Base-by-base conservation (phyloP, 129 eudicot genomes). In the Chrysanthemum makinoi region DNA sequence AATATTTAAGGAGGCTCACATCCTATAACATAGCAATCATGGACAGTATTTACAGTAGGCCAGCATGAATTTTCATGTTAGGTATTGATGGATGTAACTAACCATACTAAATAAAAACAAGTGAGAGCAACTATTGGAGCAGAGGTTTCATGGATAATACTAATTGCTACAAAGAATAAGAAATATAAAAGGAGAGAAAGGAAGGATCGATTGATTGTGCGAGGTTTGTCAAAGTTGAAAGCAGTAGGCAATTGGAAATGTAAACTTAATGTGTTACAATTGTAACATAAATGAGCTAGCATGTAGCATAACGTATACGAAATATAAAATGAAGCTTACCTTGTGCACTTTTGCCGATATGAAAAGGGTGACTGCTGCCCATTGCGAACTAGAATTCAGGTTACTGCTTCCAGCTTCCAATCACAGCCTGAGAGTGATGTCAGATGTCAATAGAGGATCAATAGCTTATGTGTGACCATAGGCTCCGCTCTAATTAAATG, bases 341-440 rank as follows among this genome's bases (percentile, higher is more conserved):
- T 86, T 80, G 88, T 13, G 93, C 96, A 28, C 90, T 87, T 73
- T 73, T 84, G 77, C 97, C 97, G 50, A 91, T 84, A 59, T 58
- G 90, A 70, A 85, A 82, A 91, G n/a, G 90, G 93, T 70, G 97
- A 80, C 89, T 82, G 57, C 58, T 83, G 71, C 80, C 91, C 96
- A 86, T 89, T n/a, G 54, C 14, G 71, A 26, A 22, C 13, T 30
- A 39, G 62, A 65, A 44, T 22, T 63, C 72, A 63, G 16, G 49
- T 70, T 52, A 33, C 77, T 16, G 50, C 72, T 54, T 60, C 64
- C 72, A 53, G 72, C 72, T 77, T 77, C 77, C 67, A 22, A 66
- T 59, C 77, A 77, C 24, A 22, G 24, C 24, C 24, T 22, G 24
- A 22, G 24, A 22, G 24, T 22, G 24, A 22, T 22, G 24, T 52